These are phyloP conservation scores for Termitomyces sp. DNA, from an alignment of 1,284 basidiomycete genomes.

Conservation along the genomic window DNA sequence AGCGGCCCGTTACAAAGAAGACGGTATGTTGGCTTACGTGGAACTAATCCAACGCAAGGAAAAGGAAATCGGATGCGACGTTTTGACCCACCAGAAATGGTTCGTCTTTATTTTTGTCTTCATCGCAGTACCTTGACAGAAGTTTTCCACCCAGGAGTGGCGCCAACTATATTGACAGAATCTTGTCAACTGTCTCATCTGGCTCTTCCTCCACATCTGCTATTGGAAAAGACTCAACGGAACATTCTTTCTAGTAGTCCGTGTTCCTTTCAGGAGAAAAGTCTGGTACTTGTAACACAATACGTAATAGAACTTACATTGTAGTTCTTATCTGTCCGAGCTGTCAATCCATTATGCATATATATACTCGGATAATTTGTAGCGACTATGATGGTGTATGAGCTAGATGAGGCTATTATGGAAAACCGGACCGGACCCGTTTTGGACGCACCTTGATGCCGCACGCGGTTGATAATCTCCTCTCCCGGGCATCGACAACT, in stretches of 20 bases:
- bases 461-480: conserved; percentile 2
- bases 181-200: conserved; percentile 72
- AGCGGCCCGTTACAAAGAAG: conserved; percentile 69
- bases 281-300: background rate
- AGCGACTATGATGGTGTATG: background rate
- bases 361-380: background rate
- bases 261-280: background rate
- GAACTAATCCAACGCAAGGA: conserved; percentile 83
- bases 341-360: background rate
- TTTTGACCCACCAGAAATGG: conserved; percentile 91
- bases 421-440: background rate
- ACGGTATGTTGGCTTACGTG: conserved; percentile 88
- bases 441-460: background rate
- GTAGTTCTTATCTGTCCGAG: background rate
- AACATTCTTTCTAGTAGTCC: conserved; percentile 58
- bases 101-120: conserved; percentile 23
- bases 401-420: background rate
- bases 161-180: conserved; percentile 81
- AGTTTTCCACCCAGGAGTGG: conserved; percentile 55
- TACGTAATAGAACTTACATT: background rate
- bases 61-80: conserved; percentile 88
- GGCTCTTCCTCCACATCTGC: conserved; percentile 81
- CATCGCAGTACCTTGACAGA: conserved; percentile 3
- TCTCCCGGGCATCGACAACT: conserved; percentile 8
- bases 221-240: conserved; percentile 81